Evolutionary conservation across 2,329 filamentous ascomycete genomes (phyloP), one percentile per base, ranked within the genome.

Genomic region (Colletotrichum navitas): DNA sequence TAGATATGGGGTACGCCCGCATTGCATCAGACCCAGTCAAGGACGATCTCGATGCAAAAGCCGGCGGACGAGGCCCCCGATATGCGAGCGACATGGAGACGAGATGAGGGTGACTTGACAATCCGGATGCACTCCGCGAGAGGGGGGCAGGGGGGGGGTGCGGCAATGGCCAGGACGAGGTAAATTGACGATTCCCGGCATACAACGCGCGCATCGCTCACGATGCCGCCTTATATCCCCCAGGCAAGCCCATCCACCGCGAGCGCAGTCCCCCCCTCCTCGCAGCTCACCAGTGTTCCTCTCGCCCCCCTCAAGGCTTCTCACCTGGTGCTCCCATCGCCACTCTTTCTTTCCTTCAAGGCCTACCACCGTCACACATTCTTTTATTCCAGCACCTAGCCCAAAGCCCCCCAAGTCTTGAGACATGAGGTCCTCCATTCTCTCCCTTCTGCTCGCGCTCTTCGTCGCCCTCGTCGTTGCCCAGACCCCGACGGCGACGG

Each of bases 401-500:
- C 21, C 18, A 29, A 29, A 29, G n/a, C 43, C 16, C 21, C 43
- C 16, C 18, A 61, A 60, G 71, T 5, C 14, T 18, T 51, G 67
- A 47, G 49, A 73, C 10, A 47, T 73, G 71, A 62, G 71, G 63
- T 51, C 54, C 47, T 58, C 47, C 29, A 72, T 75, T 45, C 32
- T 77, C 43, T 77, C 77, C 45, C 74, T 80, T 66, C 74, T 81
- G 12, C 75, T 79, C 66, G 75, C 78, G 74, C 75, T 77, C 32
- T 76, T 82, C 52, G 64, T 80, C 39, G 73, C 75, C 55, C 71
- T 80, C 1, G 77, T 75, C 12, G 72, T 73, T 11, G 80, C 81
- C 36, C 81, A 83, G 74, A 78, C 78, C 6, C 75, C 77, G n/a
- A 77, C 79, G 14, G 76, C 78, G 14, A 77, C 68, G 24, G 63